Base-by-base conservation (phyloP, 2,329 filamentous ascomycete genomes). In the Epichloe sylvatica region DNA sequence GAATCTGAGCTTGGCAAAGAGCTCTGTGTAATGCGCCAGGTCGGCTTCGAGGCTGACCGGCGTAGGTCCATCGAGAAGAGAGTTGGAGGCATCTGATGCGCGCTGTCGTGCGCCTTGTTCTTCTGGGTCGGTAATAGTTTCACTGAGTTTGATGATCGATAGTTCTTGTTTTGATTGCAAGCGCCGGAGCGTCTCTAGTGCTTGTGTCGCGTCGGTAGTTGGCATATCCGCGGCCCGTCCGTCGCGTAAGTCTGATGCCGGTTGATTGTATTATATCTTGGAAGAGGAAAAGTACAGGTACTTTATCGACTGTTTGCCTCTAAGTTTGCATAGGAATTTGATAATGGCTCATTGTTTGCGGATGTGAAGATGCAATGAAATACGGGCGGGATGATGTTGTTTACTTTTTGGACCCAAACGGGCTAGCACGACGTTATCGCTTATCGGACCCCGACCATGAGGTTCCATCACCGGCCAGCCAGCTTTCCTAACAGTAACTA, bases 1-100 rank as follows among this genome's bases (percentile, higher is more conserved):
- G 72, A 97, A 97, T 58, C 91, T 87, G 38, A 97, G 76, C 70
- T 98, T 97, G 40, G 88, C 84, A 67, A 97, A 98, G 19, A 97
- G 78, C 67, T 96, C 90, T 69, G 86, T 88, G 71, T 97, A 96
- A 67, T 97, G 90, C 33, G 77, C 74, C 30, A 97, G 74, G 65
- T 97, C 91, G 30, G 86, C 86, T 55, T 86, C 81, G 7, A 97
- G 74, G 17, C 83, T 83, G 15, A 84, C 78, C 0, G 90, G 88
- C 9, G 82, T 86, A 17, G 80, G 78, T 53, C 76, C 79, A 56
- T 83, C 80, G 53, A 81, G 74, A 23, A 76, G 74, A 53, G 78
- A 70, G 55, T 73, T 76, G 35, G 85, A 88, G 44, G 80, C 79
- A 65, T 92, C 86, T 4, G 87, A 94, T 34, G 74, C 81, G 54